phyloP scores from a whole-genome alignment of 2,329 filamentous ascomycete genomes.

The Chaetomiaceae sp. region DNA sequence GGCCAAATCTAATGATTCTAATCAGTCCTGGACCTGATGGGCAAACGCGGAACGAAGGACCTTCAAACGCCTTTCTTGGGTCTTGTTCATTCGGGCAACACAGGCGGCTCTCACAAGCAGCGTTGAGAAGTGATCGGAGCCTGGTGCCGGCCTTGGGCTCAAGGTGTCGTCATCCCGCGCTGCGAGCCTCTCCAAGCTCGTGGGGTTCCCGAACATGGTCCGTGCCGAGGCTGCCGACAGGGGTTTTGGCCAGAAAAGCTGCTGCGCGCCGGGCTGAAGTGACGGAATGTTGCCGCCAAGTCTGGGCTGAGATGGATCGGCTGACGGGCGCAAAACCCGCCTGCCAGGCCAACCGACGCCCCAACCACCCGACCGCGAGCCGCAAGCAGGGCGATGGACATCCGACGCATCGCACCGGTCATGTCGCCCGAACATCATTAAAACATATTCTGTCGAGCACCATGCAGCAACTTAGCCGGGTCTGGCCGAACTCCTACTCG shows the following conservation, averaged over 20 bases:
- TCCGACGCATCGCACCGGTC: neutral
- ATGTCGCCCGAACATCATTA: neutral
- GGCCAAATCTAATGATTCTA: too few species aligned
- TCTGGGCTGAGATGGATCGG: neutral
- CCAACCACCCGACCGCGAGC: constrained; percentile 13
- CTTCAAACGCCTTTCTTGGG: too few species aligned
- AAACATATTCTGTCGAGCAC: neutral
- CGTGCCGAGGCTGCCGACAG: neutral
- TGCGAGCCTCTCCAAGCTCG: neutral
- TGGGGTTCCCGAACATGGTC: too few species aligned
- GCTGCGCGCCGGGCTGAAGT: too few species aligned
- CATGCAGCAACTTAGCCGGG: constrained; percentile 12
- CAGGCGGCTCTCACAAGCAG: too few species aligned
- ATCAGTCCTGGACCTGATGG: too few species aligned
- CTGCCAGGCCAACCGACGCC: constrained; percentile 12
- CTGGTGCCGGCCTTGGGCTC: too few species aligned
- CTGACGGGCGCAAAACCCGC: constrained; percentile 13
- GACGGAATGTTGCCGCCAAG: constrained; percentile 9
- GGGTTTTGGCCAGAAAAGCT: neutral
- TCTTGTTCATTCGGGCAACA: too few species aligned
- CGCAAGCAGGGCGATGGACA: constrained; percentile 4
- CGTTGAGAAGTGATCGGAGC: too few species aligned
- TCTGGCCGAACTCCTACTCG: neutral
- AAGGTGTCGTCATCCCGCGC: neutral
- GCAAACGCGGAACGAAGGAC: too few species aligned